Evolutionary conservation across 1,284 basidiomycete species (phyloP), one percentile per base, ranked within the genome.

Genomic region (Puccinia polysora): DNA sequence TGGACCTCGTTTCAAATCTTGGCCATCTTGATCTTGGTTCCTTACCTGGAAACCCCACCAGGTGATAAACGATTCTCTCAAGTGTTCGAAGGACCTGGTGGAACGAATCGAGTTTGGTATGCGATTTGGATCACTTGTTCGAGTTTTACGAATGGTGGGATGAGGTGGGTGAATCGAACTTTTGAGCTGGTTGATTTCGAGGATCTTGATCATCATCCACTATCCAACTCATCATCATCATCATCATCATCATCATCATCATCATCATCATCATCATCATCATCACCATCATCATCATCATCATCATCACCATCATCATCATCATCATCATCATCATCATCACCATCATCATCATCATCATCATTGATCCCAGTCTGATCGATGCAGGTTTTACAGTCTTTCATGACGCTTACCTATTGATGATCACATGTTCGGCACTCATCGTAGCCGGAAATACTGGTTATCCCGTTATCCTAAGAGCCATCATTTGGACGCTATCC

Each of bases 121-220:
- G 85, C 90, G 0, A 81, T 88, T 20, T 97, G 91, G 79, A 90
- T 96, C 79, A 85, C 88, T 20, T 85, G 89, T 25, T 95, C 93
- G 0, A 85, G 91, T 0, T 96, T 90, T 78, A 90, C 89, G 53
- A 97, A 97, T 77, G 88, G 89, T 0, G 95, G 95, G 53, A 86
- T 81, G 76, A 76, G 76, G 76, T 76, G 36, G 20, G 75, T 28
- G n/a, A n/a, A n/a, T n/a, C n/a, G n/a, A n/a, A n/a, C n/a, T n/a
- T n/a, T n/a, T n/a, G n/a, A n/a, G n/a, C n/a, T n/a, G n/a, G n/a
- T n/a, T n/a, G n/a, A n/a, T n/a, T n/a, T n/a, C n/a, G n/a, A n/a
- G n/a, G n/a, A n/a, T n/a, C n/a, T n/a, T n/a, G n/a, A n/a, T n/a
- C n/a, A n/a, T n/a, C n/a, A n/a, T n/a, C n/a, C n/a, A n/a, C n/a